These are phyloP conservation scores for Ascochyta pisi DNA, from an alignment of 2,329 filamentous ascomycete genomes.

Conservation along the genomic window DNA sequence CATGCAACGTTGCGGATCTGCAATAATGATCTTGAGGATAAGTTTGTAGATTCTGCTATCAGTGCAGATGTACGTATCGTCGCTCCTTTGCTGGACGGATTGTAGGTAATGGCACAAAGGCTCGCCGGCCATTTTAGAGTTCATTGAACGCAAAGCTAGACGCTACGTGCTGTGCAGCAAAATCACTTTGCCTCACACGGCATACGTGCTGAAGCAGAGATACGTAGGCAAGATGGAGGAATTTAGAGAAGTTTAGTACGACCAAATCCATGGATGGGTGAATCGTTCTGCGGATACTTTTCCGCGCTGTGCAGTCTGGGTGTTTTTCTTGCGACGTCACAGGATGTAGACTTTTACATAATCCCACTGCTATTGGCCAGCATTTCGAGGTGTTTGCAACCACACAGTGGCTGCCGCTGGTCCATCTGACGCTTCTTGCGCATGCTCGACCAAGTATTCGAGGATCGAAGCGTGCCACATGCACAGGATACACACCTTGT, in stretches of 20 bases:
- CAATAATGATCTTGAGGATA: neutral
- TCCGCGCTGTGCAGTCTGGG: conserved; percentile 7
- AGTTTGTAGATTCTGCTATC: neutral
- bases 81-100: neutral
- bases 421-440: conserved; percentile 5
- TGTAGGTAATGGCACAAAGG: neutral
- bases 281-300: conserved; percentile 12
- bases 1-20: neutral
- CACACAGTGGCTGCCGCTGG: conserved; percentile 15
- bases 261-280: neutral
- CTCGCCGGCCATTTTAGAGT: neutral
- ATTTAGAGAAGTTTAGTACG: too few relatives aligned
- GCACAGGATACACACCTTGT: neutral
- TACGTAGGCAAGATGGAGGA: too few relatives aligned
- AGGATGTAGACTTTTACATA: conserved; percentile 16
- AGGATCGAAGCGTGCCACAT: conserved; percentile 5
- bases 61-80: neutral
- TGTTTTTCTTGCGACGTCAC: conserved; percentile 18
- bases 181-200: neutral
- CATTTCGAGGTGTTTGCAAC: conserved; percentile 6
- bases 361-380: conserved; percentile 12
- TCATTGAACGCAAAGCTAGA: neutral
- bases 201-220: neutral
- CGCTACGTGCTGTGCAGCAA: neutral
- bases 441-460: conserved; percentile 1